Percentiles rank a stretch among this genome's conserved stretches.
These are phyloP conservation scores for Arthrobotrys entomopaga DNA, from an alignment of 2,329 filamentous ascomycete genomes.

Conservation along the genomic window DNA sequence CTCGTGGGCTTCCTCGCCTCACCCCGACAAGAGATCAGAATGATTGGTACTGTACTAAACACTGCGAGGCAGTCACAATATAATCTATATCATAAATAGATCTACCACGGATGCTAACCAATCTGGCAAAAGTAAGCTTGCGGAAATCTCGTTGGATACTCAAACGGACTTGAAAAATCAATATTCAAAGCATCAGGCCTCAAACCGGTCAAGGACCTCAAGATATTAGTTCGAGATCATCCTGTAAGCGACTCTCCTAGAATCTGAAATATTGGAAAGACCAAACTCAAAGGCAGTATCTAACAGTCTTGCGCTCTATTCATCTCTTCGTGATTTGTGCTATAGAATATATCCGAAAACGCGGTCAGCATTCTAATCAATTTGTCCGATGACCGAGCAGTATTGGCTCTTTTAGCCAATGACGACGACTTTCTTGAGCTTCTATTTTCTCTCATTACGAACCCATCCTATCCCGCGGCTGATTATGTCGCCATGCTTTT, in stretches of 20 bases:
- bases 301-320: neutral
- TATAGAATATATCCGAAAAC: slow-evolving; percentile 67
- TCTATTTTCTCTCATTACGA: slow-evolving; percentile 77
- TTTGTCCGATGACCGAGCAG: slow-evolving; percentile 77
- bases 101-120: slow-evolving; percentile 16
- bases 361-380: slow-evolving; percentile 91
- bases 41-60: slow-evolving; percentile 70
- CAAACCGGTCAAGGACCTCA: slow-evolving; percentile 84
- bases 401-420: slow-evolving; percentile 76
- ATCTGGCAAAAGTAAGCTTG: slow-evolving; percentile 56
- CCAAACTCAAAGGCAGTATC: neutral
- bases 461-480: slow-evolving; percentile 79
- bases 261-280: neutral
- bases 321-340: neutral
- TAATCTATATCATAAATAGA: neutral
- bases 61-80: neutral
- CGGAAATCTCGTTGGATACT: slow-evolving; percentile 86
- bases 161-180: slow-evolving; percentile 74
- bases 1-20: slow-evolving; percentile 93
- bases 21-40: slow-evolving; percentile 88
- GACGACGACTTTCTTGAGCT: slow-evolving; percentile 84
- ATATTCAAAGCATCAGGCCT: slow-evolving; percentile 86
- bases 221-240: slow-evolving; percentile 85
- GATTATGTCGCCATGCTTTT: slow-evolving; percentile 90
- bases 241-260: slow-evolving; percentile 67